Evolutionary conservation across 768 basidiomycete genomes (phyloP).

Genomic region (Hygrophorus russula): DNA sequence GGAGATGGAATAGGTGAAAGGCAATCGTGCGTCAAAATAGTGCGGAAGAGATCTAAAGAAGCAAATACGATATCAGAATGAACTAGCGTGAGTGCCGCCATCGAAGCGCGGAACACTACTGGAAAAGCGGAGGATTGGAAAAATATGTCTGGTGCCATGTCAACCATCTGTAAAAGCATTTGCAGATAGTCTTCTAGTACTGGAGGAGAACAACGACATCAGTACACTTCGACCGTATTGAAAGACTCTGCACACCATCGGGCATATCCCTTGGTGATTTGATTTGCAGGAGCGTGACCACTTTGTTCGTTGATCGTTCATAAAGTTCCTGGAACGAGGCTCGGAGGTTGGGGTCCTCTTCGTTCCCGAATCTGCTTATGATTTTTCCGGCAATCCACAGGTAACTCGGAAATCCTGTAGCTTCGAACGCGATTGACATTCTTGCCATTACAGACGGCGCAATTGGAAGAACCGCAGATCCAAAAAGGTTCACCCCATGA

Average conservation of each 20-base stretch:
- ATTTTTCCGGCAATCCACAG: constrained; percentile 92
- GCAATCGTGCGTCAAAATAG: constrained; percentile 65
- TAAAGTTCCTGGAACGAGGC: constrained; percentile 51
- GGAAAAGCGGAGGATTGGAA: constrained; percentile 74
- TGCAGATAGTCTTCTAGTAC: constrained; percentile 94
- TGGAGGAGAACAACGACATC: constrained; percentile 18
- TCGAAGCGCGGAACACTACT: constrained; percentile 60
- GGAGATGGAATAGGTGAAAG: constrained; percentile 32
- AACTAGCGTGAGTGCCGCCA: constrained; percentile 74
- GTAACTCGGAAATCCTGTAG: constrained; percentile 75
- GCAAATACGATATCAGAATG: constrained; percentile 76
- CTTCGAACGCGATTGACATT: constrained; percentile 71
- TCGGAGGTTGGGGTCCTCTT: constrained; percentile 44
- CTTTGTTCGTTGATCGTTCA: constrained; percentile 64
- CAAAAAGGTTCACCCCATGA: constrained; percentile 76
- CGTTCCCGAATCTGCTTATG: constrained; percentile 64
- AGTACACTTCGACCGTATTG: neutral
- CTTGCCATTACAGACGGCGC: constrained; percentile 61
- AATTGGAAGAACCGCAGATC: constrained; percentile 49
- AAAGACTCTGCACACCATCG: constrained; percentile 48
- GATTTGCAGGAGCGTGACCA: constrained; percentile 54
- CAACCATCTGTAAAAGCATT: constrained; percentile 57
- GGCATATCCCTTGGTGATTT: constrained; percentile 69
- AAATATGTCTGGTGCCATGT: constrained; percentile 61
- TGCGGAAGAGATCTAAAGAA: constrained; percentile 70